A percentile compares a stretch with the other conserved stretches of the same genome.
Conservation (phyloP, 192 early-diverging fungal genomes). For the Cetraspora pellucida region DNA sequence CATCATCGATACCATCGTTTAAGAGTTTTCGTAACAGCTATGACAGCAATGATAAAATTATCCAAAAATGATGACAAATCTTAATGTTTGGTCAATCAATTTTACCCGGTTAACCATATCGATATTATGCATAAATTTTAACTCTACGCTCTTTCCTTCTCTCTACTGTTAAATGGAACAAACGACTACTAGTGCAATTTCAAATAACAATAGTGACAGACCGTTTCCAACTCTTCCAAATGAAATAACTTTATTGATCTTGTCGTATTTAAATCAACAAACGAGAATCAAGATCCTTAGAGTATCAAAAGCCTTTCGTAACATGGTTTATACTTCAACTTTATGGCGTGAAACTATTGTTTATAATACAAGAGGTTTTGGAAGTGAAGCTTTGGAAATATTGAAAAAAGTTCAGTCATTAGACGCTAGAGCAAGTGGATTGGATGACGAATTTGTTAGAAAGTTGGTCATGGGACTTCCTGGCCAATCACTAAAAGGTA, state of each 20-base stretch:
- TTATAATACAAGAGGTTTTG: conserved; percentile 11
- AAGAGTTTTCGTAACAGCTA: too few species aligned
- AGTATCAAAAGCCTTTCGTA: conserved; percentile 6
- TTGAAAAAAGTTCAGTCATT: not conserved
- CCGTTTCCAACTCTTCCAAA: conserved; percentile 12
- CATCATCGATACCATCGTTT: too few species aligned
- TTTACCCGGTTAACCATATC: too few species aligned
- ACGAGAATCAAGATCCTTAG: not conserved
- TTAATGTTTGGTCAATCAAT: too few species aligned
- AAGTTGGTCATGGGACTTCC: conserved; percentile 1
- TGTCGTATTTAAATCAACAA: not conserved
- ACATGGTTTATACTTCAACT: not conserved
- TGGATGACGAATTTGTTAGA: not conserved
- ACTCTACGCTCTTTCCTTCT: too few species aligned
- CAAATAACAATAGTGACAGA: not conserved
- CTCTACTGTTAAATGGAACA: not conserved
- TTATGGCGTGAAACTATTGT: conserved; percentile 7
- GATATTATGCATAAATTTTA: too few species aligned
- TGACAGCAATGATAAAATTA: too few species aligned
- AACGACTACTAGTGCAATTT: not conserved
- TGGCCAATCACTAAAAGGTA: conserved; percentile 14
- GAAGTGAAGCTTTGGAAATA: not conserved
- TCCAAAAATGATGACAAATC: too few species aligned
- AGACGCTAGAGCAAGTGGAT: conserved; percentile 1
- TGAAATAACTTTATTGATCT: conserved; percentile 10